Evolutionary conservation across 129 eudicot genomes (phyloP), one percentile per base, ranked within the genome.

Genomic region (Chrysanthemum makinoi): DNA sequence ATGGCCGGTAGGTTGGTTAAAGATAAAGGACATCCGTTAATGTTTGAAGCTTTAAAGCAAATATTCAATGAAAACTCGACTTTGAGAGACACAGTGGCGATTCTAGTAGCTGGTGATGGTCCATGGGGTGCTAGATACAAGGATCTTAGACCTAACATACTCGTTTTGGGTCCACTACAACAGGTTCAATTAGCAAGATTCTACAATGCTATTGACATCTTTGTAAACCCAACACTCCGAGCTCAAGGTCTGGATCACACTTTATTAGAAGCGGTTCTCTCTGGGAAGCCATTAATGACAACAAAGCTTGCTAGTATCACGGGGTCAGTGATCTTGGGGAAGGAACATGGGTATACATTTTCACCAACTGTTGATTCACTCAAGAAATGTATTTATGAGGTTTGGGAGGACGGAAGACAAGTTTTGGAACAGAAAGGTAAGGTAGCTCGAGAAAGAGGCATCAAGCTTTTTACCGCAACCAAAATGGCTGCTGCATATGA

Each of bases 221-320:
- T 86, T 47, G 86, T 89, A 4, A 84, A 86, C 60, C 96, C 96
- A 3, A 87, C 96, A 3, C 87, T 89, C 13, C 88, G 90, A 6
- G 96, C 96, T 59, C 96, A 89, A 43, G 96, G 93, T 22, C 69
- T 89, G 74, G 96, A 89, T 72, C 96, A 89, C n/a, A 86, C 93
- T 2, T 65, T 82, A 67, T 68, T 89, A 68, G 96, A 89, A 77
- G 90, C 96, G 4, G 75, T 86, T 67, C 84, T 89, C 18, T 81
- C 82, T 0, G 96, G 93, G 47, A 89, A 76, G 74, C 90, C 96
- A 2, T 69, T 89, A 16, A 82, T 89, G 86, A 93, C 90, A 13
- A 86, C 94, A 22, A 89, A 76, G 82, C 85, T 89, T 62, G 93
- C 90, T 10, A 89, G 96, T 79, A 84, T 86, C 69, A 83, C 87